Conservation (phyloP, 306 rosid genomes). For the Sesbania bispinosa region DNA sequence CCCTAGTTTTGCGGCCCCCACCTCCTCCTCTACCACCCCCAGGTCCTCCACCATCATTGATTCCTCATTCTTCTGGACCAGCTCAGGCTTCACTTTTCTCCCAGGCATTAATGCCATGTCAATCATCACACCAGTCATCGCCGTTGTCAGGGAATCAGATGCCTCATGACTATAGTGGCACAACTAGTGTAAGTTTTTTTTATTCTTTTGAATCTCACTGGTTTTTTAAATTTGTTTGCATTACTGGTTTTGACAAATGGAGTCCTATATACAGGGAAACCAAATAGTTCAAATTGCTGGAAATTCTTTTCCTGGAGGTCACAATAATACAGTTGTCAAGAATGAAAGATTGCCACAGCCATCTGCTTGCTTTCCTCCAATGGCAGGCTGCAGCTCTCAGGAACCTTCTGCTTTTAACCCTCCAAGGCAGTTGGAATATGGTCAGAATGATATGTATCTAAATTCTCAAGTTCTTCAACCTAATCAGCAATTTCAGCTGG, state of each 20-base stretch:
- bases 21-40: conserved; percentile 68
- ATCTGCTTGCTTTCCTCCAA: conserved; percentile 53
- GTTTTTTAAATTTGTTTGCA: conserved; percentile 2
- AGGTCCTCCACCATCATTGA: conserved; percentile 49
- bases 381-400: conserved; percentile 59
- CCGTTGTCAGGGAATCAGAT: conserved; percentile 68
- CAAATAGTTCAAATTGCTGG: conserved; percentile 74
- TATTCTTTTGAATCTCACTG: neutral
- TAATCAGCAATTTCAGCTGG: conserved; percentile 83
- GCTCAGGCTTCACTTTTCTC: conserved; percentile 49
- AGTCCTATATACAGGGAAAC: conserved; percentile 60
- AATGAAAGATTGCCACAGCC: conserved; percentile 62
- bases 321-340: conserved; percentile 46
- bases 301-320: conserved; percentile 62
- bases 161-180: conserved; percentile 55
- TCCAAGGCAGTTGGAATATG: conserved; percentile 74
- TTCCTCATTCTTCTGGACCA: conserved; percentile 57
- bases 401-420: conserved; percentile 74
- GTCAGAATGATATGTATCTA: conserved; percentile 62
- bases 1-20: conserved; percentile 49
- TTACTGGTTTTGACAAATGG: neutral
- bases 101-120: conserved; percentile 63
- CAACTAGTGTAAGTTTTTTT: conserved; percentile 57
- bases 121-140: conserved; percentile 61
- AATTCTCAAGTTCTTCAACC: conserved; percentile 68